phyloP scores from a whole-genome alignment of 2,329 filamentous ascomycete genomes.

The Fusarium longipes region DNA sequence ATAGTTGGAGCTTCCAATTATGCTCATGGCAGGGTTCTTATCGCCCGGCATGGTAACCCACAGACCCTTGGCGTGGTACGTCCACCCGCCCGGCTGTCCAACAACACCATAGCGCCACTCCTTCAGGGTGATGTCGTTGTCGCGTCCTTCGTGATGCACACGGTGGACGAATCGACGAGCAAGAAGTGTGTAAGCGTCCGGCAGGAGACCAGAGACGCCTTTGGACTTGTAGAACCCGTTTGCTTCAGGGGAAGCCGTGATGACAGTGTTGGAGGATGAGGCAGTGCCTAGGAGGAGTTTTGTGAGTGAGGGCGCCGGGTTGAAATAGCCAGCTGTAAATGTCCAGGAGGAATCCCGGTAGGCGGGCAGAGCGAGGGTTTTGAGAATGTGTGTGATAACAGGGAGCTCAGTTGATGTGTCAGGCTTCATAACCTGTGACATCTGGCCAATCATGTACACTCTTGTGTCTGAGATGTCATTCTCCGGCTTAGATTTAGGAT shows the following conservation, averaged over 20 bases:
- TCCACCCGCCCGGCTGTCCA: conserved; percentile 87
- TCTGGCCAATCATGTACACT: conserved; percentile 87
- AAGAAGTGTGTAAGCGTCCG: conserved; percentile 91
- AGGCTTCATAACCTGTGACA: conserved; percentile 83
- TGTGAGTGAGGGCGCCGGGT: conserved; percentile 87
- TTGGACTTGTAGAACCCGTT: conserved; percentile 94
- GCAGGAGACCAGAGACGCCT: conserved; percentile 89
- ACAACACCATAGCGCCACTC: conserved; percentile 91
- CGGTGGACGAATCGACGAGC: conserved; percentile 81
- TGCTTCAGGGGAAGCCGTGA: conserved; percentile 91
- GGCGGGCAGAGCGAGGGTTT: conserved; percentile 70
- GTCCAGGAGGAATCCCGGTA: conserved; percentile 85
- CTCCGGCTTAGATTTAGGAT: conserved; percentile 42
- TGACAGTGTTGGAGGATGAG: conserved; percentile 78
- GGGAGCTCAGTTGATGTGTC: conserved; percentile 91
- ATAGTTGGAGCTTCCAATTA: conserved; percentile 95
- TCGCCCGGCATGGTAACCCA: conserved; percentile 83
- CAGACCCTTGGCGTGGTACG: conserved; percentile 96
- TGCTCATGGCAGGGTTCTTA: conserved; percentile 76
- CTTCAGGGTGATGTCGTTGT: conserved; percentile 74
- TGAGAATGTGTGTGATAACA: conserved; percentile 79
- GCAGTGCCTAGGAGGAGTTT: conserved; percentile 80
- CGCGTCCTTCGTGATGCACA: conserved; percentile 59
- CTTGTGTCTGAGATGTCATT: conserved; percentile 67
- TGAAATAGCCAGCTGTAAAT: conserved; percentile 98